Conservation (phyloP, 768 basidiomycete genomes). For the Russula compacta region DNA sequence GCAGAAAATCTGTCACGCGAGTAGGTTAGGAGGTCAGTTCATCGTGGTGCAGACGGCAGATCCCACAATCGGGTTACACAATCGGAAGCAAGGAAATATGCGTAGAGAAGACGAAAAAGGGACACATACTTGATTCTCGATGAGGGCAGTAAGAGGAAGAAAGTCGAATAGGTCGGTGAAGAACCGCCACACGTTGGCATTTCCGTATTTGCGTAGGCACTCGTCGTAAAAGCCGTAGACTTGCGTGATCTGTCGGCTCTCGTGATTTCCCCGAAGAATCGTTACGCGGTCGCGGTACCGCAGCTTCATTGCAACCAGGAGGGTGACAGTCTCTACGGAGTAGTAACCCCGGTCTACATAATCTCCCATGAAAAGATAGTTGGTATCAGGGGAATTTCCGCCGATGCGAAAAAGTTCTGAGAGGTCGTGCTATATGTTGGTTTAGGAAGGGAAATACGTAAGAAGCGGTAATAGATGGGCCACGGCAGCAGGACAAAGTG, state of each 20-base stretch:
- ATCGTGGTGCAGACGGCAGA: background rate
- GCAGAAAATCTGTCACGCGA: conserved; percentile 79
- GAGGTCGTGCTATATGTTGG: conserved; percentile 78
- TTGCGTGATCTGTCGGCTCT: conserved; percentile 98
- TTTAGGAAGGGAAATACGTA: conserved; percentile 6
- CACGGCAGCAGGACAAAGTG: conserved; percentile 4
- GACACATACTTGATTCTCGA: conserved; percentile 92
- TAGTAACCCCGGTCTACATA: conserved; percentile 99
- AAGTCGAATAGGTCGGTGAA: conserved; percentile 99
- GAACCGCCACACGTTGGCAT: conserved; percentile 99
- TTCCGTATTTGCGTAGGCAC: conserved; percentile 98
- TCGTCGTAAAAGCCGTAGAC: conserved; percentile 99
- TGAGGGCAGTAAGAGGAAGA: conserved; percentile 92
- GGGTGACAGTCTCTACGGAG: conserved; percentile 96
- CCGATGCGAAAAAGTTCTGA: conserved; percentile 98
- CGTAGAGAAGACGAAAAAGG: background rate
- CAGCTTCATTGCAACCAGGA: conserved; percentile 94
- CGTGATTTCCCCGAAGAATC: conserved; percentile 96
- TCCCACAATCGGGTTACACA: conserved; percentile 4
- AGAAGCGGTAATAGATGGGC: conserved; percentile 14
- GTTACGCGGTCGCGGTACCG: conserved; percentile 98
- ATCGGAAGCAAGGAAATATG: background rate
- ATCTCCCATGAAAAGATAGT: conserved; percentile 99
- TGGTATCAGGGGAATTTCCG: conserved; percentile 97
- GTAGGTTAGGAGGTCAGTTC: conserved; percentile 6